Evolutionary conservation across 441 rosid species (phyloP), one percentile per base, ranked within the genome.

Genomic region (Raphanus hybrid): DNA sequence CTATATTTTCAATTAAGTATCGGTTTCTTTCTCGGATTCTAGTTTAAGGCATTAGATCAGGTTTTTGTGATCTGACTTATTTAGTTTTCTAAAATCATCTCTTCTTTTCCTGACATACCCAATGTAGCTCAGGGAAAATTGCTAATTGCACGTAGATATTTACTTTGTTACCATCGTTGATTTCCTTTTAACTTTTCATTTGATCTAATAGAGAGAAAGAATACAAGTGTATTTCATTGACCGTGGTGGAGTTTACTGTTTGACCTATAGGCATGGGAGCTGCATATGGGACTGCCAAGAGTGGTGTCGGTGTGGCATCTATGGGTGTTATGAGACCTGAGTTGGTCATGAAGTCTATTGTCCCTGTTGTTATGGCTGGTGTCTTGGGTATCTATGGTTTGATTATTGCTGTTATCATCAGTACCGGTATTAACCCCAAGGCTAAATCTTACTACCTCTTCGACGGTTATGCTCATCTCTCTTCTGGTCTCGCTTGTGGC

Each of bases 271-370:
- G 91, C 79, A 88, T 86, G 91, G 91, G 91, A 81, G 91, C 91
- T 57, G 89, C 91, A 0, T 87, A 87, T 26, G 91, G 91, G 20
- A 85, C 88, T 4, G 86, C 88, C 1, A 85, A 89, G 88, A 89
- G 92, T 73, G 92, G 91, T 14, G 94, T 91, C 0, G 97, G 94
- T 5, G 97, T 89, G 67, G 94, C 91, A 8, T 91, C 94, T 0
- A 91, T 91, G 94, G 91, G 96, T 39, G 93, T 89, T 70, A 91
- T 91, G 96, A 89, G 94, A 66, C 94, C 96, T 8, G 92, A 89
- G 85, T 75, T 89, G 78, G 96, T 91, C 35, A 91, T 89, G 96
- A 91, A 89, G 69, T 91, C 94, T 11, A 91, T 91, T 68, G 96
- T 89, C 14, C 96, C 91, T 7, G 92, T 91, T 74, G 93, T 91